Evolutionary conservation across 2,329 filamentous ascomycete species (phyloP).

Genomic region (Nemania abortiva): DNA sequence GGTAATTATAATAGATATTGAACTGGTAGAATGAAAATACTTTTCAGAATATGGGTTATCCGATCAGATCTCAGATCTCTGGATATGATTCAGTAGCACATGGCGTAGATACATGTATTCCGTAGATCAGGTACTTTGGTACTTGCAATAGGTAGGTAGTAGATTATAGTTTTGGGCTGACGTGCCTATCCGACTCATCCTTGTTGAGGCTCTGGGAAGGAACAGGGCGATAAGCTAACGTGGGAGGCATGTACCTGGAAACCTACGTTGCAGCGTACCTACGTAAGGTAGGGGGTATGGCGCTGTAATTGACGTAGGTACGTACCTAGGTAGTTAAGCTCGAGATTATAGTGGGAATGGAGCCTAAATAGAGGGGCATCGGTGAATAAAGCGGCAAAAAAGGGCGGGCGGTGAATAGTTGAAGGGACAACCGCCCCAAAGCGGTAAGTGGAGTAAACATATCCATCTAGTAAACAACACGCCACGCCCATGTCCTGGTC

Average conservation of each 20-base stretch:
- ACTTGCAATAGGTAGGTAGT: background rate
- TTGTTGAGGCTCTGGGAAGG: background rate
- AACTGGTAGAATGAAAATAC: background rate
- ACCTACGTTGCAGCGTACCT: background rate
- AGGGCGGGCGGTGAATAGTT: slow-evolving; percentile 11
- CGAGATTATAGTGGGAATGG: background rate
- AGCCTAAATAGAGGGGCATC: slow-evolving; percentile 3
- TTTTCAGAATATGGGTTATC: background rate
- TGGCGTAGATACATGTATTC: too few species aligned
- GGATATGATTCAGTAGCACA: too few species aligned
- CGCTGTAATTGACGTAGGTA: background rate
- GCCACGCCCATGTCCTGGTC: slow-evolving; percentile 17
- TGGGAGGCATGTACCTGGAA: background rate
- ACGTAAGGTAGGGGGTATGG: background rate
- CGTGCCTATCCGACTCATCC: background rate
- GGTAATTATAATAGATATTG: slow-evolving; percentile 19
- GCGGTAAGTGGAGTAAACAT: slow-evolving; percentile 13
- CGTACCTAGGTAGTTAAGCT: background rate
- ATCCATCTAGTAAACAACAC: slow-evolving; percentile 17
- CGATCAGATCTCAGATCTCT: too few species aligned
- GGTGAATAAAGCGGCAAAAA: background rate
- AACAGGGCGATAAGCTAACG: background rate
- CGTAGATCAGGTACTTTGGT: slow-evolving; percentile 2
- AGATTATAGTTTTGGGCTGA: background rate
- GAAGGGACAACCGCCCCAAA: slow-evolving; percentile 7